Evolutionary conservation across 768 basidiomycete genomes (phyloP), one percentile per base, ranked within the genome.

Genomic region (Cystofilobasidium ferigula): DNA sequence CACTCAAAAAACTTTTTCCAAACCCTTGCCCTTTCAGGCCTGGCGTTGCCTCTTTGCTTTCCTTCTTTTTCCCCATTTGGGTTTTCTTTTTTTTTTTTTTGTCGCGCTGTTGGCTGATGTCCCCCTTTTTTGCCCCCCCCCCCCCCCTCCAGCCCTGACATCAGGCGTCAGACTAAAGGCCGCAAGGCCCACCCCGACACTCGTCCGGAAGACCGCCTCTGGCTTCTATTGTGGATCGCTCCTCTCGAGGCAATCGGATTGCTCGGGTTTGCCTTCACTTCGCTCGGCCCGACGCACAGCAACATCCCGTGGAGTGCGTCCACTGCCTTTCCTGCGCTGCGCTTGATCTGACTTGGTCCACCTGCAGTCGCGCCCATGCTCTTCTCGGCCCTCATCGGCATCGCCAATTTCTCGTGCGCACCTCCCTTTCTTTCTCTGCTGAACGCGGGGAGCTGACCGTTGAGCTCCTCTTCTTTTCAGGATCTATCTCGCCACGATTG

Each of bases 161-260:
- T 75, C 54, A 63, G 48, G 28, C 61, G 62, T 34, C 70, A 73
- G 51, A 68, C 69, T 40, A 36, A 56, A 6, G 28, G 22, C 18
- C 62, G 71, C 12, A 38, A 53, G 13, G 56, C 57, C 22, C 58
- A 73, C 45, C 72, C 70, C 26, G 67, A 71, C 30, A 47, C 69
- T 13, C 63, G 69, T n/a, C 73, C 74, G 4, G 74, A 75, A 57
- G 59, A 67, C 40, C 63, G 72, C 60, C 64, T 75, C 3, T 64
- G 69, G 56, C 69, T 62, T 54, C 53, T 74, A 8, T 61, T 6
- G 26, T 36, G 30, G 20, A 22, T 61, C 22, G 62, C 36, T 34
- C 67, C 59, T 6, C 54, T 53, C 26, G 34, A 51, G 24, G 40
- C 69, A 14, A 62, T 64, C 43, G 69, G 68, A 13, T 51, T 64